A percentile compares a stretch with the other conserved stretches of the same genome.
Evolutionary conservation across 805 yeast genomes (phyloP).

Genomic region (Starmerella bacillaris): DNA sequence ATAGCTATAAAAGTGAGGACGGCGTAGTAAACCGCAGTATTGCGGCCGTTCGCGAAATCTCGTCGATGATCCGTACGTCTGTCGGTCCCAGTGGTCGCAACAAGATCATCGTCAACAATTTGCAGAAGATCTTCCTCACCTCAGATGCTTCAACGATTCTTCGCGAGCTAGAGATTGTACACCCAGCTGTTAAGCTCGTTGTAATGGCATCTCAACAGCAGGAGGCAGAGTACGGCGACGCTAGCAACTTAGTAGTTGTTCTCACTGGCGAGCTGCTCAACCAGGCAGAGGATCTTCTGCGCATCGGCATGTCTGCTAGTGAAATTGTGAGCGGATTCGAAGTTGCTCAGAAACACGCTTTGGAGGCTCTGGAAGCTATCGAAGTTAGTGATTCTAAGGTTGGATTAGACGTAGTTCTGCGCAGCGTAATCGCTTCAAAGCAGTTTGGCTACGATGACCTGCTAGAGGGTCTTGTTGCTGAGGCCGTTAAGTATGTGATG

Average conservation of each 20-base stretch:
- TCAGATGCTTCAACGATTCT: constrained; percentile 98
- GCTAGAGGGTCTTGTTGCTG: constrained; percentile 60
- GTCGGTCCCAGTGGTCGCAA: constrained; percentile 97
- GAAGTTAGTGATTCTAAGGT: constrained; percentile 42
- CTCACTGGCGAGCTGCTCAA: constrained; percentile 84
- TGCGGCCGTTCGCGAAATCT: constrained; percentile 83
- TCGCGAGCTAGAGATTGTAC: constrained; percentile 80
- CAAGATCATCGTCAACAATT: constrained; percentile 79
- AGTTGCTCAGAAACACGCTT: constrained; percentile 62
- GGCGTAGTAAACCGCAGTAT: constrained; percentile 89
- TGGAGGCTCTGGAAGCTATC: constrained; percentile 39
- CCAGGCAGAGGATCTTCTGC: constrained; percentile 68
- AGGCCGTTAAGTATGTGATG: constrained; percentile 62
- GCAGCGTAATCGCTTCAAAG: constrained; percentile 64
- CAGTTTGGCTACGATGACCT: constrained; percentile 77
- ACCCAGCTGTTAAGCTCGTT: constrained; percentile 89
- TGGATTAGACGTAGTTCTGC: constrained; percentile 6
- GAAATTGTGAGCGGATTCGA: constrained; percentile 88
- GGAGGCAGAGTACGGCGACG: constrained; percentile 93
- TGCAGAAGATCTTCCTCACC: constrained; percentile 74
- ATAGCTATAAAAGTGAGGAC: constrained; percentile 68
- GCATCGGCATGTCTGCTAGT: constrained; percentile 73
- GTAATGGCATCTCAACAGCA: constrained; percentile 97
- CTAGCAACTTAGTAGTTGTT: constrained; percentile 76
- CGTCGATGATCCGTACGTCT: constrained; percentile 78